A percentile compares a stretch with the other conserved stretches of the same genome.
Conservation (phyloP, 352 stramenopile genomes). For the Phytopythium helicoides region DNA sequence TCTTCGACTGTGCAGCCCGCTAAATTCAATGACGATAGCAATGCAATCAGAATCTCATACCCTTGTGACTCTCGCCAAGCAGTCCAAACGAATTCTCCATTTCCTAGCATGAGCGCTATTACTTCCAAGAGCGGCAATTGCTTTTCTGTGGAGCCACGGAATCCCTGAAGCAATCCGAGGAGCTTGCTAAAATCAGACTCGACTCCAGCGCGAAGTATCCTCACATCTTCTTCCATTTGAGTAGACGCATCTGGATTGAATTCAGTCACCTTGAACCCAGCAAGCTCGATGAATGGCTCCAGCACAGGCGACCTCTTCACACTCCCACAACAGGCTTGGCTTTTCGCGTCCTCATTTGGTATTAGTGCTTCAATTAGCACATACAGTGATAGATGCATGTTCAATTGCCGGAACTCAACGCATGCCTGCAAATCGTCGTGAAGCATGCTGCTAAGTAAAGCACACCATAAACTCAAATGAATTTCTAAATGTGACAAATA, state of each 20-base stretch:
- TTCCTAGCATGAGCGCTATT: slow-evolving; percentile 47
- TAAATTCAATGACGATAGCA: slow-evolving; percentile 54
- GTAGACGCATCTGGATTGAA: background rate
- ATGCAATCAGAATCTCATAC: slow-evolving; percentile 53
- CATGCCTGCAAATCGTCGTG: slow-evolving; percentile 36
- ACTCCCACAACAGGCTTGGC: slow-evolving; percentile 9
- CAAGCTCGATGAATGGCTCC: slow-evolving; percentile 38
- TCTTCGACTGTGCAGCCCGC: slow-evolving; percentile 17
- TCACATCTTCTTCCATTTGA: slow-evolving; percentile 7
- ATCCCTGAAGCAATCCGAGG: slow-evolving; percentile 47
- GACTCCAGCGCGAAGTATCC: slow-evolving; percentile 41
- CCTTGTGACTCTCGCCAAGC: slow-evolving; percentile 55
- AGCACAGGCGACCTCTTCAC: slow-evolving; percentile 27
- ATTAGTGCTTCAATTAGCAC: slow-evolving; percentile 42
- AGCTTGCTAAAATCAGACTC: slow-evolving; percentile 59
- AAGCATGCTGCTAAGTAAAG: slow-evolving; percentile 48
- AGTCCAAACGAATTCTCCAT: slow-evolving; percentile 29
- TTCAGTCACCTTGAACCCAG: slow-evolving; percentile 8
- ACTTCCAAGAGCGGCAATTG: slow-evolving; percentile 41
- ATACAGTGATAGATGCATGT: slow-evolving; percentile 59
- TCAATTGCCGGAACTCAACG: slow-evolving; percentile 51
- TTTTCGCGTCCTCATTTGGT: slow-evolving; percentile 12
- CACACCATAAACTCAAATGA: slow-evolving; percentile 40
- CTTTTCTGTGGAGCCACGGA: slow-evolving; percentile 21
- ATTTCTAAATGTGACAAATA: slow-evolving; percentile 29